Base-by-base conservation (phyloP, 805 yeast genomes). In the Ascoidea asiatica region DNA sequence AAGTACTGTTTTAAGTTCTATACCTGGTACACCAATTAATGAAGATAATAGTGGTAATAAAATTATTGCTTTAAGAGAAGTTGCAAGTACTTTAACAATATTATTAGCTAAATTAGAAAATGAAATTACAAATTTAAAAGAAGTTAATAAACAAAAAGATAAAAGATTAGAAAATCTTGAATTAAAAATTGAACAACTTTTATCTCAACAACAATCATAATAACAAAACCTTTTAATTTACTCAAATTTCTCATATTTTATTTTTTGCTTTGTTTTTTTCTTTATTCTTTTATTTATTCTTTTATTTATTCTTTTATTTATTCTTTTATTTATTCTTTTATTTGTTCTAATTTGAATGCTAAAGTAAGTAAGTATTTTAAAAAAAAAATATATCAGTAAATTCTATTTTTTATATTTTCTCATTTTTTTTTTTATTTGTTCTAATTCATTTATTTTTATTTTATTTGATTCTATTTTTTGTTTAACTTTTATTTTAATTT, bases 121-220 rank as follows among this genome's bases (percentile, higher is more conserved):
- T 0, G 74, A 78, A 39, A 72, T 84, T 40, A 54, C 65, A 8
- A 68, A 61, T 45, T 65, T 84, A 46, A 64, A 70, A 6, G 64
- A 67, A 17, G 66, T 79, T 4, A 79, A 75, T 45, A 50, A 69
- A n/a, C 81, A 74, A 33, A 83, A 81, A 56, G 90, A 83, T 55
- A 77, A 66, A 38, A 75, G 75, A 56, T 61, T 84, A 45, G 65
- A 64, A 23, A 56, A 68, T 5, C 61, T 84, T 38, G 90, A 83
- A 59, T 62, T 61, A 22, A 83, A 80, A 60, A 64, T 84, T 40
- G 81, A 80, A 42, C 59, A 66, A 42, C 60, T 82, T 38, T 55
- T 75, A 41, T 29, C 35, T 11, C 8, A 29, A 11, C 35, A 29
- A 29, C 8, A 29, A 11, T 29, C 8, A 29, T 11, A 2, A 2